Base-by-base conservation (phyloP, 106 monocot species). In the Dendrobium officinale region DNA sequence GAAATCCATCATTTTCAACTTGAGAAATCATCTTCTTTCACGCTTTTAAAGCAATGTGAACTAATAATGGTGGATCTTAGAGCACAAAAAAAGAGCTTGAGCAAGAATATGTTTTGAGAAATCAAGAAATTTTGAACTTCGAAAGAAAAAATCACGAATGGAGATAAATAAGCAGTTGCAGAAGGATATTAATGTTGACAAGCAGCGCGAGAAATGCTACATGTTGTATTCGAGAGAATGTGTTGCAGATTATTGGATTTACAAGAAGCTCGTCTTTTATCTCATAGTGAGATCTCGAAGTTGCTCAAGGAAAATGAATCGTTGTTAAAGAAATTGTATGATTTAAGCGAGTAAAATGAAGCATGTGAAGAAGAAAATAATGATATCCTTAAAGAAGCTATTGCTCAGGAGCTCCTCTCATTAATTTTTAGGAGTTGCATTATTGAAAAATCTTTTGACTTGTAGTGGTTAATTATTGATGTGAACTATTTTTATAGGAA, bases 1-100 rank as follows among this genome's bases (percentile, higher is more conserved):
- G 82, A 82, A 82, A 37, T 61, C 15, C 82, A 77, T 47, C 31
- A 43, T 41, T 41, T 92, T 47, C 37, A 85, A 70, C 45, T 89
- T 79, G 92, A 90, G 81, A 88, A 88, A 48, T 86, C 90, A 58
- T 45, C 9, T 45, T 45, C 86, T 40, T 29, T 79, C 24, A 85
- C 88, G 27, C 80, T 92, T 44, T 42, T 90, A 0, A 79, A 90
- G 67, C 90, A 92, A 67, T 58, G 81, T 54, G 80, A 78, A 24
- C 64, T 74, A 75, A 86, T 86, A 73, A 13, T 87, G 20, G 56
- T 56, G 5, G 82, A 84, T 42, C 67, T 93, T 74, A 84, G 70
- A 41, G 80, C 54, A 15, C 81, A 85, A 48, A 88, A 83, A 75
- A 73, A 44, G 42, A 31, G 26, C 49, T 95, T 75, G 77, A 90